These are phyloP conservation scores for Porcisia hertigi DNA, from an alignment of 208 protist species.

Conservation along the genomic window DNA sequence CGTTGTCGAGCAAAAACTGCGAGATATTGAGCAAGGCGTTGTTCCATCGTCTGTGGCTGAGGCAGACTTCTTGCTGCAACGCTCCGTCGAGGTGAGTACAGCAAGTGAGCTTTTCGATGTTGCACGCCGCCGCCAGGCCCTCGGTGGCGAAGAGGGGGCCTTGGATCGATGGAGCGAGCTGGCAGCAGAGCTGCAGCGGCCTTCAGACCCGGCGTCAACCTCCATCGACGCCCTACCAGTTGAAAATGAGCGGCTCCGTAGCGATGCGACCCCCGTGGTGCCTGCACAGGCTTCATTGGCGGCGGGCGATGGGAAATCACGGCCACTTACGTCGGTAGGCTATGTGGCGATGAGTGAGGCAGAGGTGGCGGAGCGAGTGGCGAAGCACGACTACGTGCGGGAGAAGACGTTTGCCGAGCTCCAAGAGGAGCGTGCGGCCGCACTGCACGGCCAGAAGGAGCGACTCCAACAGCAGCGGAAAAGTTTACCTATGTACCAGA, in stretches of 20 bases:
- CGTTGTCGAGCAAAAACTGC: conserved; percentile 72
- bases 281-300: background rate
- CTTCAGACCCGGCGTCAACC: background rate
- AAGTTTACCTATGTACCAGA: conserved; percentile 94
- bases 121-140: conserved; percentile 52
- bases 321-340: background rate
- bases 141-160: conserved; percentile 35
- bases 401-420: conserved; percentile 70
- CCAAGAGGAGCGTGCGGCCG: conserved; percentile 44
- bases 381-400: conserved; percentile 64
- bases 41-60: conserved; percentile 59
- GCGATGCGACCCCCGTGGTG: background rate
- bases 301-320: background rate
- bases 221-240: background rate
- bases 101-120: conserved; percentile 63
- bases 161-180: conserved; percentile 14
- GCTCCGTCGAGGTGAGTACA: conserved; percentile 63
- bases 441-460: conserved; percentile 37
- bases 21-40: conserved; percentile 81
- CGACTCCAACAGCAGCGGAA: conserved; percentile 64
- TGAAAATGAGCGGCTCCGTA: background rate
- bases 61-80: conserved; percentile 68
- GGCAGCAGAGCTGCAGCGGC: conserved; percentile 9
- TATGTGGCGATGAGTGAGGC: conserved; percentile 67
- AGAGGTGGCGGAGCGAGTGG: conserved; percentile 61